These are phyloP conservation scores for Microbotryomycetes sp. DNA, from an alignment of 1,284 basidiomycete genomes.

Conservation along the genomic window DNA sequence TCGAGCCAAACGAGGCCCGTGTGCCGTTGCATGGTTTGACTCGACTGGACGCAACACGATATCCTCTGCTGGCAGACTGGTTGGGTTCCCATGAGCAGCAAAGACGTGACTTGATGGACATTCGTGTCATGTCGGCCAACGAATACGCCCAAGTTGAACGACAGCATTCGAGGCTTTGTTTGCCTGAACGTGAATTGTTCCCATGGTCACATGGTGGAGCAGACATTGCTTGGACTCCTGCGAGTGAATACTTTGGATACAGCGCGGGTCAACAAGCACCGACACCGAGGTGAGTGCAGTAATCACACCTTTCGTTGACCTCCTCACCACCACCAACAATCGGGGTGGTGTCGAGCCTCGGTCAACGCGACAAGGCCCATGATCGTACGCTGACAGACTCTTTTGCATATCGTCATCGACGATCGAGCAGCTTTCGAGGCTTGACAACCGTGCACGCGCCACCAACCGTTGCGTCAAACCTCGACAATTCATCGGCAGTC, in stretches of 20 bases:
- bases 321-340: neutral
- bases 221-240: slow-evolving; percentile 66
- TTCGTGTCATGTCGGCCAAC: slow-evolving; percentile 52
- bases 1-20: too few relatives aligned
- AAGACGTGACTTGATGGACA: slow-evolving; percentile 12
- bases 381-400: neutral
- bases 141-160: slow-evolving; percentile 59
- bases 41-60: slow-evolving; percentile 2
- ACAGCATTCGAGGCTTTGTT: slow-evolving; percentile 57
- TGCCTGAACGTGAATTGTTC: slow-evolving; percentile 69
- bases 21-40: neutral
- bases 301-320: neutral
- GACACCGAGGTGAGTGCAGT: slow-evolving; percentile 32
- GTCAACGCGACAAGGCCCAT: too few relatives aligned
- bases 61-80: slow-evolving; percentile 17
- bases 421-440: slow-evolving; percentile 33
- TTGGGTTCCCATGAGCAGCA: neutral
- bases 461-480: neutral
- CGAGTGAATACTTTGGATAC: slow-evolving; percentile 66
- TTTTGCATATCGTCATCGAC: neutral
- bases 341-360: neutral
- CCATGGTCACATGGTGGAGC: slow-evolving; percentile 72
- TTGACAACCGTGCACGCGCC: slow-evolving; percentile 26
- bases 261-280: slow-evolving; percentile 39
- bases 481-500: neutral